Evolutionary conservation across 1,139 yeast genomes (phyloP), one percentile per base, ranked within the genome.

Genomic region (Suhomyces guaymorum): DNA sequence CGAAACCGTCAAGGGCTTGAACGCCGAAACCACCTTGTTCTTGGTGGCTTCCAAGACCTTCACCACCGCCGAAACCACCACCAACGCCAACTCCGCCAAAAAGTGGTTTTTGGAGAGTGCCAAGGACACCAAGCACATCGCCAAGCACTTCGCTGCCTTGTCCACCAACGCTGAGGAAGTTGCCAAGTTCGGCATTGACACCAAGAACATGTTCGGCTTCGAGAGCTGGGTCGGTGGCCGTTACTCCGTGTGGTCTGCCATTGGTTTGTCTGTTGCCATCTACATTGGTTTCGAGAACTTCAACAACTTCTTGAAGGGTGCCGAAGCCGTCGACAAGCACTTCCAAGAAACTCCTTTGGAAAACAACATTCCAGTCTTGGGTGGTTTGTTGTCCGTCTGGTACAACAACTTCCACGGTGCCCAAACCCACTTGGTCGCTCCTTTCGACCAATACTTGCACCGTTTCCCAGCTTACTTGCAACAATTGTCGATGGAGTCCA

Each of bases 221-320:
- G 97, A 89, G 66, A 83, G 73, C 72, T 92, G 98, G 98, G 98
- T 92, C 46, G 98, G 98, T 58, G 98, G 98, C 58, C 84, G 98
- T 69, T 92, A 92, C 80, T 90, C 97, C 16, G 98, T 92, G 42
- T 92, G 98, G 98, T 87, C 96, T 28, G 94, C 98, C 48, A 92
- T 92, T 65, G 98, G 98, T 45, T 80, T 92, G 54, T 87, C 97
- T 22, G 92, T 92, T 46, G 95, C 96, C 54, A 71, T 92, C 55
- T 92, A 85, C 78, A 83, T 92, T 66, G 98, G 98, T 46, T 92
- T 64, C 63, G 97, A 92, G 49, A 87, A 89, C 77, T 92, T 92
- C 59, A 89, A 86, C 44, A 77, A 75, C 43, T 88, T 92, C 76
- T 78, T 92, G 59, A 85, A 83, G 69, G 98, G 98, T 71, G 98